These are phyloP conservation scores for Teratosphaeria epicoccoides DNA, from an alignment of 2,329 filamentous ascomycete genomes.

Conservation along the genomic window DNA sequence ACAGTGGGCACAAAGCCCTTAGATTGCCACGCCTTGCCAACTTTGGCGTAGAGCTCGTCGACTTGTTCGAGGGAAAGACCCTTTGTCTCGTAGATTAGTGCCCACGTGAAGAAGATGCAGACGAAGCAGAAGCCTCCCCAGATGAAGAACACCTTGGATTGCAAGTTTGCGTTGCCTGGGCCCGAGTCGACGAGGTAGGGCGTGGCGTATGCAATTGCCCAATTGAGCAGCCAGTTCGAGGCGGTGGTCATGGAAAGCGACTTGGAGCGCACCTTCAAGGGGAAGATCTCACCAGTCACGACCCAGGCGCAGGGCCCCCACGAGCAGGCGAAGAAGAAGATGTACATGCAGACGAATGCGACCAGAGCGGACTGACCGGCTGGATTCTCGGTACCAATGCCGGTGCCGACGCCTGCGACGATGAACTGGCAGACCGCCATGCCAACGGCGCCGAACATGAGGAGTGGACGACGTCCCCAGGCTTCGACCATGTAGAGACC, in stretches of 20 bases:
- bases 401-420: constrained; percentile 44
- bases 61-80: constrained; percentile 72
- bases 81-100: constrained; percentile 69
- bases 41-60: constrained; percentile 64
- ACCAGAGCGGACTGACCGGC: constrained; percentile 27
- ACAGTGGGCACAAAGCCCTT: constrained; percentile 40
- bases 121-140: constrained; percentile 48
- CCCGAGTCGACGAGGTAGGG: constrained; percentile 57
- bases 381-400: constrained; percentile 30
- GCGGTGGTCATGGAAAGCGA: constrained; percentile 27
- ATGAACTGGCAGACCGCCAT: constrained; percentile 51
- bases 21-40: constrained; percentile 47
- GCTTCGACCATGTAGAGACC: constrained; percentile 58
- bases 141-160: constrained; percentile 53
- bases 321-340: constrained; percentile 23
- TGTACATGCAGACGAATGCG: constrained; percentile 29
- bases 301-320: constrained; percentile 36
- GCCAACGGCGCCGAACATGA: constrained; percentile 63
- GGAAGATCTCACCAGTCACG: constrained; percentile 30
- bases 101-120: constrained; percentile 36
- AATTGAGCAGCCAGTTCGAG: constrained; percentile 38
- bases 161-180: constrained; percentile 54
- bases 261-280: constrained; percentile 27
- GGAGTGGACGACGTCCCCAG: constrained; percentile 62
- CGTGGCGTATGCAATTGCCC: constrained; percentile 21